phyloP scores from a whole-genome alignment of 805 yeast species.

The Priceomyces castillae region DNA sequence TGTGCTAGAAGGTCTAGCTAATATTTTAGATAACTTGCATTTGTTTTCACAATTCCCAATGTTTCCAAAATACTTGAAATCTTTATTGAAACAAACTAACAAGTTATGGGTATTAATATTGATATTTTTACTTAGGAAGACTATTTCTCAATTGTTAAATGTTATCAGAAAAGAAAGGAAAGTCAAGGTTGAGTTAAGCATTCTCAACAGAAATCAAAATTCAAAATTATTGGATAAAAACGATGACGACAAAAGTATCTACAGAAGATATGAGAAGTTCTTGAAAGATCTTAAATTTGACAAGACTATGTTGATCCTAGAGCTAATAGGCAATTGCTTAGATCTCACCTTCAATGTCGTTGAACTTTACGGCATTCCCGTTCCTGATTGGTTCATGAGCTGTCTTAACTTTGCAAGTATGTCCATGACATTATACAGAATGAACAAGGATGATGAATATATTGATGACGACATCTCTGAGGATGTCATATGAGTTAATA shows the following conservation, averaged over 20 bases:
- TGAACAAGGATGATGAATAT: conserved; percentile 48
- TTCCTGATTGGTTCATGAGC: conserved; percentile 44
- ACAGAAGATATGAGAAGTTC: conserved; percentile 36
- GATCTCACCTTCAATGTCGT: conserved; percentile 40
- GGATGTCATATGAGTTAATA: conserved; percentile 28
- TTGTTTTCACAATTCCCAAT: conserved; percentile 41
- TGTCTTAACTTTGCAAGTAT: conserved; percentile 39
- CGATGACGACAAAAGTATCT: conserved; percentile 20
- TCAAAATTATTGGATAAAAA: conserved; percentile 19
- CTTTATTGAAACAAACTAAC: conserved; percentile 39
- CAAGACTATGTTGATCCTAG: conserved; percentile 39
- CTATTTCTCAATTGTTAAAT: conserved; percentile 40
- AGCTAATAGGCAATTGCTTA: conserved; percentile 40
- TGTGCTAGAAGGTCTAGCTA: conserved; percentile 36
- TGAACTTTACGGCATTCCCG: conserved; percentile 32
- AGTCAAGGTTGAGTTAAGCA: conserved; percentile 34
- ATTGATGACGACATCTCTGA: conserved; percentile 42
- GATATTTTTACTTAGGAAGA: conserved; percentile 40
- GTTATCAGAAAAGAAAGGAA: conserved; percentile 37
- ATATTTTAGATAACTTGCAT: conserved; percentile 40
- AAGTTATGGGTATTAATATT: conserved; percentile 42
- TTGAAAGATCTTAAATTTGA: conserved; percentile 42
- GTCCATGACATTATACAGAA: conserved; percentile 48
- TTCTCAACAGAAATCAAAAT: conserved; percentile 23
- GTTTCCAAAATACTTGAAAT: conserved; percentile 35